These are phyloP conservation scores for Monosporascus sp. DNA, from an alignment of 2,329 filamentous ascomycete genomes.

Conservation along the genomic window DNA sequence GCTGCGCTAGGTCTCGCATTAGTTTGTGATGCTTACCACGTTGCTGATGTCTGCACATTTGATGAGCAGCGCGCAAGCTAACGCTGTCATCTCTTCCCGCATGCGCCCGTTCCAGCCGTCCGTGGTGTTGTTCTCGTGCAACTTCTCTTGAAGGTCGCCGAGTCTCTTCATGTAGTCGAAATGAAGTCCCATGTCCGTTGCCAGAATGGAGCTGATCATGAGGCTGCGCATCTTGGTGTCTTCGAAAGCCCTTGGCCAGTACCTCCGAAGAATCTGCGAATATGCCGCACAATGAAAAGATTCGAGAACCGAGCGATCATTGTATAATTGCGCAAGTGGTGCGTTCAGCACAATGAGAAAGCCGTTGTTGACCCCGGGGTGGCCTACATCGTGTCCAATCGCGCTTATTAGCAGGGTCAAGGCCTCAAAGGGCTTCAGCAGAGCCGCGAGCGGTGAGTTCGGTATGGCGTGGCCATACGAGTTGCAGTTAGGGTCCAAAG, in stretches of 20 bases:
- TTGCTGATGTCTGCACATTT: conserved; percentile 99
- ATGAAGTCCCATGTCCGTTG: conserved; percentile 95
- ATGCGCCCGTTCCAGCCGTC: conserved; percentile 74
- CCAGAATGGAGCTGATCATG: conserved; percentile 96
- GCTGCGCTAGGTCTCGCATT: not conserved
- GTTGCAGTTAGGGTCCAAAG: conserved; percentile 25
- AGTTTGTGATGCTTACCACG: conserved; percentile 60
- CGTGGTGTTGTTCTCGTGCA: conserved; percentile 59
- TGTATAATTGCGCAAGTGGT: conserved; percentile 90
- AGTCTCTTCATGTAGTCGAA: conserved; percentile 94
- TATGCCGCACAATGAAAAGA: conserved; percentile 97
- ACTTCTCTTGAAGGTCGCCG: conserved; percentile 71
- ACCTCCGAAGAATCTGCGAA: conserved; percentile 85
- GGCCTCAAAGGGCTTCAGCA: conserved; percentile 83
- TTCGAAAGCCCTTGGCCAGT: conserved; percentile 82
- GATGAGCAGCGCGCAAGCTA: conserved; percentile 87
- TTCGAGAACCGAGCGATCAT: conserved; percentile 92
- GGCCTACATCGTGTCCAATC: conserved; percentile 96
- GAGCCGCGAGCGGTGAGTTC: conserved; percentile 62
- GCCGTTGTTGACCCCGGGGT: conserved; percentile 96
- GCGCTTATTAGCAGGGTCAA: conserved; percentile 87
- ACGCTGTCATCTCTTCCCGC: conserved; percentile 67
- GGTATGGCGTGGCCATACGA: conserved; percentile 22
- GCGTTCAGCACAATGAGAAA: conserved; percentile 90
- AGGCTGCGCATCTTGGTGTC: conserved; percentile 76